Evolutionary conservation across 345 rosid genomes (phyloP), one percentile per base, ranked within the genome.

Genomic region (Populus davidiana): DNA sequence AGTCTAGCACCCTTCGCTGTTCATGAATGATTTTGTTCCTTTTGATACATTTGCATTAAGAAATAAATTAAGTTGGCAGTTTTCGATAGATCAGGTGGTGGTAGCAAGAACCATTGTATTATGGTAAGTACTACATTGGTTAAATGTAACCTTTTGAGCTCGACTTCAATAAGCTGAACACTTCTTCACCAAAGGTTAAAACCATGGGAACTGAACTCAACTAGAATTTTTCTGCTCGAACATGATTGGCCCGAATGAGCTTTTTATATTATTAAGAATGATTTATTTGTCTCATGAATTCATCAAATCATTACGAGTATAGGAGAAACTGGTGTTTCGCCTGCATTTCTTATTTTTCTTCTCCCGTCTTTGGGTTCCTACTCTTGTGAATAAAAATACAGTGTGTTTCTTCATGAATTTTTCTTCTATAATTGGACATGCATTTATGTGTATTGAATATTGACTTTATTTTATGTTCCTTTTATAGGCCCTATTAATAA

Each of bases 401-500:
- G 2, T 56, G n/a, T n/a, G 27, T 8, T 56, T 56, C 63, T 56
- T 56, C 63, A 8, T 56, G 63, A 56, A 0, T 56, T 56, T 56
- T n/a, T 5, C 11, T 56, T n/a, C 0, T 9, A 14, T 56, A n/a
- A n/a, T n/a, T 56, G 11, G 27, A n/a, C 63, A 21, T 23, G 5
- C 29, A 56, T 56, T 2, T n/a, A 56, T 56, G 25, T 56, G 29
- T 3, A 56, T 56, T 56, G 29, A 56, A 56, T 56, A n/a, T 56
- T n/a, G 29, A 2, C 13, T 56, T 56, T 6, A 56, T 65, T 78
- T 43, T 14, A 62, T 21, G 6, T 21, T 68, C 67, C 49, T 29
- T 71, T 31, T 82, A 64, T 71, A 85, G 88, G 73, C n/a, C 33
- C 78, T 56, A 5, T 75, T 33, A 75, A 35, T 52, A 39, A 78